Percentiles rank a stretch among this genome's conserved stretches.
Evolutionary conservation across 306 rosid genomes (phyloP).

Genomic region (Corylus americana): DNA sequence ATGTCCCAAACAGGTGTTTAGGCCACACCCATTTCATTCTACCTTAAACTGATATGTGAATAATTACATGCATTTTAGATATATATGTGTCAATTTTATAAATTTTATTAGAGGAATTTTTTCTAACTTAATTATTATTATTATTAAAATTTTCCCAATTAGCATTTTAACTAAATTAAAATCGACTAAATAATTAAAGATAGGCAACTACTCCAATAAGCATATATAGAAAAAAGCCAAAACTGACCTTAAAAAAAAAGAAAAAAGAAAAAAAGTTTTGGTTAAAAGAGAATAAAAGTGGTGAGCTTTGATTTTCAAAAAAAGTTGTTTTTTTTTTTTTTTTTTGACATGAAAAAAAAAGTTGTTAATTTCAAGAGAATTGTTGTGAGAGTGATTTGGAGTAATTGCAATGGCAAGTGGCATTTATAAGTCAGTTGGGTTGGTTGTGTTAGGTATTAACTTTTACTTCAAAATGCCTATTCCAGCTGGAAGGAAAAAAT

Average conservation of each 20-base stretch:
- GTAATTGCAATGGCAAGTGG: constrained; percentile 35
- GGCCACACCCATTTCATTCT: too few species aligned
- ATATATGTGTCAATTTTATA: too few species aligned
- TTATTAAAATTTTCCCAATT: too few species aligned
- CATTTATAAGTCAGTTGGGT: constrained; percentile 39
- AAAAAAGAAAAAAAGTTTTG: neutral
- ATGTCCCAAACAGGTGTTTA: too few species aligned
- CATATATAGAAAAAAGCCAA: neutral
- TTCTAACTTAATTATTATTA: too few species aligned
- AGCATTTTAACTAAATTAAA: too few species aligned
- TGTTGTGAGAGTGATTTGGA: constrained; percentile 6
- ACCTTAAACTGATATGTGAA: too few species aligned
- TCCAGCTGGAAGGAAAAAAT: constrained; percentile 23
- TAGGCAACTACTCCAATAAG: neutral
- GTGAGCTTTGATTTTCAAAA: too few species aligned
- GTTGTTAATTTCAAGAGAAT: neutral
- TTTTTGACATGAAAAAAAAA: too few species aligned
- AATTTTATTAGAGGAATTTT: too few species aligned
- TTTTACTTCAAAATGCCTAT: neutral
- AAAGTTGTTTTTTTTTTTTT: too few species aligned
- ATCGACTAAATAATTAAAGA: neutral
- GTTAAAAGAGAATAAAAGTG: neutral
- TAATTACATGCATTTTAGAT: too few species aligned
- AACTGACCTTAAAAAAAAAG: neutral
- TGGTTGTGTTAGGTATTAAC: constrained; percentile 17